A percentile compares a stretch with the other conserved stretches of the same genome.
Conservation (phyloP, 768 basidiomycete genomes). For the Agaricus blazei region DNA sequence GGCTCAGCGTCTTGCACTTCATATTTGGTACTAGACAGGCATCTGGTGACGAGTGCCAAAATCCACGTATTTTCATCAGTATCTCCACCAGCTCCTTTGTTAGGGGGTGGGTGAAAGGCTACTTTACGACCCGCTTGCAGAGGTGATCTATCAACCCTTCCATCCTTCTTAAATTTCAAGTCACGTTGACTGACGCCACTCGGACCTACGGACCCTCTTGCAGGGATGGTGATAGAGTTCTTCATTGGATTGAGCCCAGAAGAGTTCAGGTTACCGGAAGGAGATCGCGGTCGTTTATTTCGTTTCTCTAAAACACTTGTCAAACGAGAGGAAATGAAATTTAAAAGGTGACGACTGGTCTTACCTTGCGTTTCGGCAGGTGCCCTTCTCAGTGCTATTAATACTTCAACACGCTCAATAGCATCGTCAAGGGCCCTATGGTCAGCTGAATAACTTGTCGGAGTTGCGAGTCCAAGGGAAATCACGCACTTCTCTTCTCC, state of each 20-base stretch:
- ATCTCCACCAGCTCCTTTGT: slow-evolving; percentile 37
- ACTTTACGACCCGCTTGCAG: slow-evolving; percentile 74
- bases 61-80: slow-evolving; percentile 70
- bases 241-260: slow-evolving; percentile 23
- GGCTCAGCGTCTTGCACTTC: slow-evolving; percentile 85
- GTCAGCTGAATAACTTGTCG: neutral
- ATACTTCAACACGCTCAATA: slow-evolving; percentile 60
- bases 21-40: slow-evolving; percentile 72
- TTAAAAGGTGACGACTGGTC: neutral
- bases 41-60: slow-evolving; percentile 67
- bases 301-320: slow-evolving; percentile 53
- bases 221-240: slow-evolving; percentile 50
- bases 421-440: slow-evolving; percentile 66
- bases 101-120: slow-evolving; percentile 69
- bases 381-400: slow-evolving; percentile 72
- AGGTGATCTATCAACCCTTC: slow-evolving; percentile 55
- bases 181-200: slow-evolving; percentile 53
- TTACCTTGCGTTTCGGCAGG: slow-evolving; percentile 67
- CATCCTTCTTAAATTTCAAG: slow-evolving; percentile 62
- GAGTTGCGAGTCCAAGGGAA: neutral
- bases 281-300: slow-evolving; percentile 73
- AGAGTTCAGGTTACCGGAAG: slow-evolving; percentile 51
- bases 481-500: slow-evolving; percentile 57
- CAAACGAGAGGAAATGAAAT: neutral
- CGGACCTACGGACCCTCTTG: slow-evolving; percentile 55